phyloP scores from a whole-genome alignment of 805 yeast genomes.

The Jamesozyma hellenica region DNA sequence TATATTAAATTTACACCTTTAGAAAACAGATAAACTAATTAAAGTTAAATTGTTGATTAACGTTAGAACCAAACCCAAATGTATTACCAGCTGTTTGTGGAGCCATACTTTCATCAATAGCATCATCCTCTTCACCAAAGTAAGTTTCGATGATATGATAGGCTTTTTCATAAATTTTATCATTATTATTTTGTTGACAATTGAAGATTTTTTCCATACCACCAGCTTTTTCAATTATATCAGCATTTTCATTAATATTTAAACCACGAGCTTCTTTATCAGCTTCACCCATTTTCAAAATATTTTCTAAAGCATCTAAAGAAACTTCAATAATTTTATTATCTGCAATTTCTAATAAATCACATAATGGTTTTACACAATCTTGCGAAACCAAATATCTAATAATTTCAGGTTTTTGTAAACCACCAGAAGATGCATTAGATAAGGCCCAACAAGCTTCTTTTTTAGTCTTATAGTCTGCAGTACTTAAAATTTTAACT shows the following conservation, averaged over 20 bases:
- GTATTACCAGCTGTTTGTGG: conserved; percentile 74
- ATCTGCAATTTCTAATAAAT: conserved; percentile 78
- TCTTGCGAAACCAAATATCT: conserved; percentile 90
- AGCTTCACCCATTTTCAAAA: conserved; percentile 86
- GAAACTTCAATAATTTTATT: conserved; percentile 89
- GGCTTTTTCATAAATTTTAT: conserved; percentile 86
- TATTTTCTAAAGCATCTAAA: conserved; percentile 88
- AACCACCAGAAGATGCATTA: conserved; percentile 94
- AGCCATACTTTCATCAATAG: conserved; percentile 65
- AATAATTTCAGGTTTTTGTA: conserved; percentile 84
- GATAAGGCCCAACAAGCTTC: conserved; percentile 99
- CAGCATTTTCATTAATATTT: conserved; percentile 73
- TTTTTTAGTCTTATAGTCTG: conserved; percentile 91
- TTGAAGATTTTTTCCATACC: conserved; percentile 94
- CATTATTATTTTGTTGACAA: conserved; percentile 85
- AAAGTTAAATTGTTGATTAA: conserved; percentile 38
- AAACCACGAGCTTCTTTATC: conserved; percentile 71
- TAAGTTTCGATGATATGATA: conserved; percentile 82
- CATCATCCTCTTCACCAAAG: conserved; percentile 73
- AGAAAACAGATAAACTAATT: conserved; percentile 7
- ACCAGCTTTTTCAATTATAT: conserved; percentile 93
- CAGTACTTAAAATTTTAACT: conserved; percentile 66
- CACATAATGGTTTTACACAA: conserved; percentile 94
- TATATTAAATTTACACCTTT: not conserved
- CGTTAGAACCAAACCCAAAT: conserved; percentile 75